Evolutionary conservation across 768 basidiomycete species (phyloP).

Genomic region (Suillus cothurnatus): DNA sequence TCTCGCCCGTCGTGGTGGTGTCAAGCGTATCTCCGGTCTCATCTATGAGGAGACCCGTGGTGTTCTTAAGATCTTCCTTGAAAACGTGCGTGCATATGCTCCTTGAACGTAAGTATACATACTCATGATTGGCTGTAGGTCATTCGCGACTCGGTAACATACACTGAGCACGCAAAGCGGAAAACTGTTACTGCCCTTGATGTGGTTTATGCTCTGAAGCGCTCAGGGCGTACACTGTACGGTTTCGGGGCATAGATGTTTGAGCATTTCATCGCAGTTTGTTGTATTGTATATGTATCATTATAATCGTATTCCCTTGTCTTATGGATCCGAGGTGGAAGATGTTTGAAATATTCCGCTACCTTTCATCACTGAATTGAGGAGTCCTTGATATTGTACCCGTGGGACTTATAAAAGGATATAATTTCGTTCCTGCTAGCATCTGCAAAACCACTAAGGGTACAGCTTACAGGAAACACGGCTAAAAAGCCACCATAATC

Average conservation of each 20-base stretch:
- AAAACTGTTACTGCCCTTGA: conserved; percentile 96
- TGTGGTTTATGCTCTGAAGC: conserved; percentile 86
- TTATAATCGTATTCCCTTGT: conserved; percentile 24
- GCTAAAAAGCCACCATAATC: too few relatives aligned
- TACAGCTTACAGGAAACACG: too few relatives aligned
- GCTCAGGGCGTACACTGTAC: conserved; percentile 79
- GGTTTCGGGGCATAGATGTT: conserved; percentile 24
- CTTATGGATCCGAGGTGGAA: background rate
- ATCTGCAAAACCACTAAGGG: too few relatives aligned
- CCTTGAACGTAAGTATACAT: background rate
- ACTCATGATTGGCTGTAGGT: conserved; percentile 47
- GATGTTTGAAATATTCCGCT: background rate
- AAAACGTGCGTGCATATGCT: conserved; percentile 59
- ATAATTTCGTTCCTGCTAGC: too few relatives aligned
- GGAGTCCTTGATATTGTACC: too few relatives aligned
- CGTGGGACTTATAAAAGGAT: too few relatives aligned
- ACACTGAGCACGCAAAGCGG: conserved; percentile 97
- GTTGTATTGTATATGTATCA: conserved; percentile 30
- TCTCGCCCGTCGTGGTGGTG: conserved; percentile 96
- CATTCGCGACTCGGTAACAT: conserved; percentile 96
- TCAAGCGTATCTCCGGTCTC: conserved; percentile 92
- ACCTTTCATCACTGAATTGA: too few relatives aligned
- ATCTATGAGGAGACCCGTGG: conserved; percentile 97
- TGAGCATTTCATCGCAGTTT: conserved; percentile 5
- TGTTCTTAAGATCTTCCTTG: conserved; percentile 93